Evolutionary conservation across 1,284 basidiomycete genomes (phyloP).

Genomic region (Ceratobasidium sp.): DNA sequence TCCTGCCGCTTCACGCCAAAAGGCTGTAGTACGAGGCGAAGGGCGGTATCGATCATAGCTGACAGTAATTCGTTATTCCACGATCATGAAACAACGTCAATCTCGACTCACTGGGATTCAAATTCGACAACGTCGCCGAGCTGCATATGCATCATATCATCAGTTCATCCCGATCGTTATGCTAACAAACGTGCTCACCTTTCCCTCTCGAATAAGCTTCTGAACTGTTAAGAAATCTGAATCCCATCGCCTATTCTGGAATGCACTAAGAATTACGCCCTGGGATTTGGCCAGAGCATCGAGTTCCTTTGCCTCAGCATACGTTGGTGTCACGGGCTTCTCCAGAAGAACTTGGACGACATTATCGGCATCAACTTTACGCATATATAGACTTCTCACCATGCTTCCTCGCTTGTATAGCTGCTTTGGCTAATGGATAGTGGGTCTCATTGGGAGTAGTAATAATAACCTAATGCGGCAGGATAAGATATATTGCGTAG

Average conservation of each 20-base stretch:
- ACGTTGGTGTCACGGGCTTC: slow-evolving; percentile 79
- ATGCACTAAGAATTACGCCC: slow-evolving; percentile 62
- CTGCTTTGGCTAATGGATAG: slow-evolving; percentile 58
- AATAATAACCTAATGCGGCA: slow-evolving; percentile 63
- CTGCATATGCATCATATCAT: slow-evolving; percentile 3
- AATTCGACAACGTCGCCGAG: slow-evolving; percentile 75
- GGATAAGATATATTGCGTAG: neutral
- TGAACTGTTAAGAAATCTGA: slow-evolving; percentile 80
- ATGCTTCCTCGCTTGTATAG: slow-evolving; percentile 64
- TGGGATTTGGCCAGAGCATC: slow-evolving; percentile 69
- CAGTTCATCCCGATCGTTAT: slow-evolving; percentile 44
- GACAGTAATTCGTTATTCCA: slow-evolving; percentile 45
- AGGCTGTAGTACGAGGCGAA: slow-evolving; percentile 62
- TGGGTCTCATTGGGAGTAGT: slow-evolving; percentile 84
- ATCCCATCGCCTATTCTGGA: slow-evolving; percentile 85
- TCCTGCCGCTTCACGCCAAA: slow-evolving; percentile 55
- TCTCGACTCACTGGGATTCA: slow-evolving; percentile 66
- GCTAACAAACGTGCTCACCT: slow-evolving; percentile 59
- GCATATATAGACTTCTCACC: slow-evolving; percentile 53
- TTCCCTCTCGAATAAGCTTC: slow-evolving; percentile 59
- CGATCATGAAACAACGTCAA: neutral
- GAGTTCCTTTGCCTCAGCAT: slow-evolving; percentile 70
- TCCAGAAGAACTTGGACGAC: slow-evolving; percentile 69
- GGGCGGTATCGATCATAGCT: slow-evolving; percentile 81
- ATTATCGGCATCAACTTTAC: slow-evolving; percentile 5